These are phyloP conservation scores for Alternaria sp. DNA, from an alignment of 2,329 filamentous ascomycete genomes.

Conservation along the genomic window DNA sequence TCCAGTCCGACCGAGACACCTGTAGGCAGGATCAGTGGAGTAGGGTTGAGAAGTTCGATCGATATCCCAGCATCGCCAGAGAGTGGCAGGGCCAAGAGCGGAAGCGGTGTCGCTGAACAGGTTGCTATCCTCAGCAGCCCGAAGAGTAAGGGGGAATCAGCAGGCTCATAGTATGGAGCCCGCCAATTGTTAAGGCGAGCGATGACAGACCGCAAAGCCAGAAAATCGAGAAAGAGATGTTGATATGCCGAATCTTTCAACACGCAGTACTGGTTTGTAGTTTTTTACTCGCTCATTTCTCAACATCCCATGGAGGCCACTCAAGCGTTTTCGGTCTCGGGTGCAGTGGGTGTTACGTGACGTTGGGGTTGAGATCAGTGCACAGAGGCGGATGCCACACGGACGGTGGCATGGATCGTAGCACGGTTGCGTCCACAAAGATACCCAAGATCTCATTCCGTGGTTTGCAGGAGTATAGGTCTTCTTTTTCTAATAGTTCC, in stretches of 20 bases:
- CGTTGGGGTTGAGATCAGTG: conserved; percentile 15
- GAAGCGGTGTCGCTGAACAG: conserved; percentile 43
- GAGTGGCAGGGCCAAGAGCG: conserved; percentile 26
- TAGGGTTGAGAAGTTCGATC: conserved; percentile 45
- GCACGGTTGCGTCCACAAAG: conserved; percentile 14
- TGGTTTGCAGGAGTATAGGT: conserved; percentile 12
- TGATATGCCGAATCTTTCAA: neutral
- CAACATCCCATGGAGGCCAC: neutral
- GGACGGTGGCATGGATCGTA: conserved; percentile 11
- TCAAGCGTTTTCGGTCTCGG: conserved; percentile 5
- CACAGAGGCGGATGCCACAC: conserved; percentile 16
- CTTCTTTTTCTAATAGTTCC: neutral
- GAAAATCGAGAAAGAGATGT: neutral
- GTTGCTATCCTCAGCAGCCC: conserved; percentile 42
- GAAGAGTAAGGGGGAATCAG: conserved; percentile 19
- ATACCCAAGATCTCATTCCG: conserved; percentile 26
- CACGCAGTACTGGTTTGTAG: neutral
- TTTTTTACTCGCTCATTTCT: neutral
- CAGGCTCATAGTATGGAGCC: conserved; percentile 5
- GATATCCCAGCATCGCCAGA: conserved; percentile 35
- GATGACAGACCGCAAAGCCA: neutral
- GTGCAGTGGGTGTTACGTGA: conserved; percentile 18
- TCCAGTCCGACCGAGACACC: conserved; percentile 34
- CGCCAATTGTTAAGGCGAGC: neutral
- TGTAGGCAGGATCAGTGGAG: conserved; percentile 32